Evolutionary conservation across 257 asterid genomes (phyloP).

Genomic region (Scutellaria minor): DNA sequence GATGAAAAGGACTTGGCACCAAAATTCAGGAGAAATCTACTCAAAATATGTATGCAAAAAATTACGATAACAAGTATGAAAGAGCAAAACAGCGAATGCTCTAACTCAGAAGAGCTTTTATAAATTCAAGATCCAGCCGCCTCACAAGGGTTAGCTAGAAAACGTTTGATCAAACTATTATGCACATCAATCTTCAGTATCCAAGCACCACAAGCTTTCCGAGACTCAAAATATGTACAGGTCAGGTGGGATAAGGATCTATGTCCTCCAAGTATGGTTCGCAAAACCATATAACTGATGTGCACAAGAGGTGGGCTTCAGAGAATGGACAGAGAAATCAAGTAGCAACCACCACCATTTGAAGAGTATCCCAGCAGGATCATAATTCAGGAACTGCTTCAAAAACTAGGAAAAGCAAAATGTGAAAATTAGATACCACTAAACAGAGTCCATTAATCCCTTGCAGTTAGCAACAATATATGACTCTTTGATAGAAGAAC

Average conservation of each 20-base stretch:
- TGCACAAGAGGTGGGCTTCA: slow-evolving; percentile 23
- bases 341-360: neutral
- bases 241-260: slow-evolving; percentile 11
- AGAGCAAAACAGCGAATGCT: neutral
- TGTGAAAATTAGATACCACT: neutral
- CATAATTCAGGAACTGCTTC: neutral
- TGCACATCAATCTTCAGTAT: slow-evolving; percentile 33
- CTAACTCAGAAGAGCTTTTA: neutral
- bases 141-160: slow-evolving; percentile 32
- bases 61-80: neutral
- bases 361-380: neutral
- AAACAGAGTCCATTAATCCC: neutral
- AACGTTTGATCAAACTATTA: slow-evolving; percentile 14
- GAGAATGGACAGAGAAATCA: neutral
- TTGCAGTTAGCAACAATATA: neutral
- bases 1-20: slow-evolving; percentile 17
- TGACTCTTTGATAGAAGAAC: neutral
- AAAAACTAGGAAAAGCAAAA: neutral
- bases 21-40: slow-evolving; percentile 28
- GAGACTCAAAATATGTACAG: slow-evolving; percentile 35
- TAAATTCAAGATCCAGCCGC: slow-evolving; percentile 30
- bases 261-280: slow-evolving; percentile 14
- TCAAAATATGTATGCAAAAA: slow-evolving; percentile 28
- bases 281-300: neutral
- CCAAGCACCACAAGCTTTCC: slow-evolving; percentile 33